These are phyloP conservation scores for Stenogyne calaminthoides DNA, from an alignment of 305 asterid genomes.

Conservation along the genomic window DNA sequence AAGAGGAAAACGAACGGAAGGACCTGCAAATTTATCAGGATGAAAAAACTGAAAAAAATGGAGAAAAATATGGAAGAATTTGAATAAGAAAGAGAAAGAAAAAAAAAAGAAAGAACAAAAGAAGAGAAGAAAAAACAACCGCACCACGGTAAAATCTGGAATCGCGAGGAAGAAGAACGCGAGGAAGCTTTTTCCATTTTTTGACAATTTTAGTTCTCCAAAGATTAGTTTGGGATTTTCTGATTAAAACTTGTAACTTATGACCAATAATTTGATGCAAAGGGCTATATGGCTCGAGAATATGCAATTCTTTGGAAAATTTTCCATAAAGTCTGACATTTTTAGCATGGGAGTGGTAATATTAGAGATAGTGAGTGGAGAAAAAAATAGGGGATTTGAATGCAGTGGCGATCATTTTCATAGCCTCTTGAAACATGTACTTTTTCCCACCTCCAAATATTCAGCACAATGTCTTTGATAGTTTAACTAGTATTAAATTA, in stretches of 20 bases:
- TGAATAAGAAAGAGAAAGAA: too few relatives aligned
- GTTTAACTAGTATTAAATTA: too few relatives aligned
- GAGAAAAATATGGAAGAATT: too few relatives aligned
- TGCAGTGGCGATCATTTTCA: conserved; percentile 24
- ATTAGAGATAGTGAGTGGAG: conserved; percentile 39
- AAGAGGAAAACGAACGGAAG: too few relatives aligned
- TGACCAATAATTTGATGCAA: background rate
- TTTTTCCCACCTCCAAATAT: background rate
- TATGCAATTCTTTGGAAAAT: background rate
- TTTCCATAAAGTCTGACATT: conserved; percentile 13
- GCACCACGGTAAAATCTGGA: too few relatives aligned
- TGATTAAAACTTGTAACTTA: background rate
- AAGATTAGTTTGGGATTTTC: background rate
- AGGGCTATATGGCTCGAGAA: conserved; percentile 10
- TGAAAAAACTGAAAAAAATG: too few relatives aligned
- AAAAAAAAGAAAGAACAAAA: too few relatives aligned
- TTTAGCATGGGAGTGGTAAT: conserved; percentile 43
- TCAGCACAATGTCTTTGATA: background rate
- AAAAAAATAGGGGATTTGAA: conserved; percentile 36
- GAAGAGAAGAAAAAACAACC: too few relatives aligned
- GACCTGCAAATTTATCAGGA: too few relatives aligned
- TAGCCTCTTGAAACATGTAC: conserved; percentile 42
- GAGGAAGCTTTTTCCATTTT: background rate
- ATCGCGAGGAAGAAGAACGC: too few relatives aligned
- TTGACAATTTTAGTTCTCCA: too few relatives aligned